These are phyloP conservation scores for Mortierella antarctica DNA, from an alignment of 192 early-diverging fungal genomes.

Conservation along the genomic window DNA sequence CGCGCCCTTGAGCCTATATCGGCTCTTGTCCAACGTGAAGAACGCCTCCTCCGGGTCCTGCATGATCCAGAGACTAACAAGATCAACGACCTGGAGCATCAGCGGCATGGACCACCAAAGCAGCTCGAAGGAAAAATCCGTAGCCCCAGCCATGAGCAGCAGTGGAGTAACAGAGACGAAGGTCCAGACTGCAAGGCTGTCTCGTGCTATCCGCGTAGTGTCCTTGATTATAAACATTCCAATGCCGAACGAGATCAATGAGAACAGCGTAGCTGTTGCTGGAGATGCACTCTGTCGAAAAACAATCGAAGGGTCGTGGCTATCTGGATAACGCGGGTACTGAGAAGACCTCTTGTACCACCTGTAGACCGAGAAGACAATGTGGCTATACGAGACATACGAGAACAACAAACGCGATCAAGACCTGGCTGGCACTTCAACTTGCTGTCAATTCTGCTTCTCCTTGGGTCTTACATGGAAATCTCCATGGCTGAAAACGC, in stretches of 20 bases:
- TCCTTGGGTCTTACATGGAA: slow-evolving; percentile 6
- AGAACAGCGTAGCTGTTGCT: slow-evolving; percentile 11
- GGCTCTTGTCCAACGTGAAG: slow-evolving; percentile 32
- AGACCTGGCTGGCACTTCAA: neutral
- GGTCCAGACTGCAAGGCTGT: slow-evolving; percentile 25
- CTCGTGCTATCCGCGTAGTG: slow-evolving; percentile 5
- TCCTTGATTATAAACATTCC: slow-evolving; percentile 36
- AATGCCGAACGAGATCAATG: slow-evolving; percentile 33
- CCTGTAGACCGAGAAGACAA: slow-evolving; percentile 15
- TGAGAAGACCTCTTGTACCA: slow-evolving; percentile 2
- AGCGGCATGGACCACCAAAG: slow-evolving; percentile 54
- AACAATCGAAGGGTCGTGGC: neutral
- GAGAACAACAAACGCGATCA: neutral
- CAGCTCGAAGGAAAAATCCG: slow-evolving; percentile 42
- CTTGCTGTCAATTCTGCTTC: neutral
- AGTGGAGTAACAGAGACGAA: slow-evolving; percentile 23
- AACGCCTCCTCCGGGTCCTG: slow-evolving; percentile 41
- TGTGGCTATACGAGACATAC: slow-evolving; percentile 15
- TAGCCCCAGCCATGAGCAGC: slow-evolving; percentile 14
- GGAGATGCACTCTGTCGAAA: slow-evolving; percentile 30
- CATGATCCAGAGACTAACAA: slow-evolving; percentile 46
- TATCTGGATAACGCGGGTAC: slow-evolving; percentile 1
- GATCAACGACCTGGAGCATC: slow-evolving; percentile 41
- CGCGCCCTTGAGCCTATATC: slow-evolving; percentile 45
- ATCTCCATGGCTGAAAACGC: slow-evolving; percentile 36